Base-by-base conservation (phyloP, 306 rosid genomes). In the Vigna trinervia region DNA sequence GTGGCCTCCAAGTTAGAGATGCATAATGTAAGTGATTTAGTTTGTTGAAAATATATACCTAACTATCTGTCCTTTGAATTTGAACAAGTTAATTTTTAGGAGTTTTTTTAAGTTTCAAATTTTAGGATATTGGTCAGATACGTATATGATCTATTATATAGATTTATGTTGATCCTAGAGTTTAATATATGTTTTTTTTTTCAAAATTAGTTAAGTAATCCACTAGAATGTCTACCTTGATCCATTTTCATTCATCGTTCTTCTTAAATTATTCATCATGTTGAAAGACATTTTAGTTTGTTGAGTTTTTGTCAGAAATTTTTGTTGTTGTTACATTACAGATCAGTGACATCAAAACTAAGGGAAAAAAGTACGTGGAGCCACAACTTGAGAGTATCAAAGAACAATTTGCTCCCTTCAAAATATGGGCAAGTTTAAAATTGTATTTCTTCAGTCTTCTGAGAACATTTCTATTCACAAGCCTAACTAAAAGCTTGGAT, bases 1-100 rank as follows among this genome's bases (percentile, higher is more conserved):
- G 91, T 81, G 17, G 80, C 82, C 62, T 95, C 96, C 69, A 90
- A 86, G 83, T 84, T 95, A 64, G 92, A 95, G 26, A 39, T 92
- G 83, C 80, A 87, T 38, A 81, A 69, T 71, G 96, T 95, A 81
- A 89, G 89, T 85, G 52, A 64, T 51, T 23, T 73, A 58, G 9
- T 41, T 41, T 41, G 46, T 41, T 41, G 46, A 41, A 41, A 41
- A 9, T 41, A 41, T 41, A 9, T 41, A 2, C 4, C 45, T 39
- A 39, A 2, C 11, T 7, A 1, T 39, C 45, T 39, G 45, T 39
- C 8, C 8, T 39, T 39, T 38, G 41, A 39, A 39, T 8, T 8
- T 41, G 46, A 41, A 9, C 10, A 9, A 41, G 46, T 41, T 41
- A 2, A 41, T 41, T 41, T 41, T 41, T 41, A 8, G 11, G 45